Conservation (phyloP, 805 yeast species). For the Myxozyma geophila region DNA sequence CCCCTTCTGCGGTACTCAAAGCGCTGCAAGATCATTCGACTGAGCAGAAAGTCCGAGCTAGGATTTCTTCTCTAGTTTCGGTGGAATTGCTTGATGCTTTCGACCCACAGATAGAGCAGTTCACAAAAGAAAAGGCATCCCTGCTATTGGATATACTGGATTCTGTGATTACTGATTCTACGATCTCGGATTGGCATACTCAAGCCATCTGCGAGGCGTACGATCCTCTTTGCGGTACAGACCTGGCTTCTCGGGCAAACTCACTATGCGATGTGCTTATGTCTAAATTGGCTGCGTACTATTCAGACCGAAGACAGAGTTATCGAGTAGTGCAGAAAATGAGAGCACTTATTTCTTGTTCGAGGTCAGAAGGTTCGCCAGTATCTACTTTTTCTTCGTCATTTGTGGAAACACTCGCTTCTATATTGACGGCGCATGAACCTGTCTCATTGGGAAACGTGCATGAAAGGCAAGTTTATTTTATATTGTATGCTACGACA, state of each 20-base stretch:
- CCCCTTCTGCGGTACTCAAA: background rate
- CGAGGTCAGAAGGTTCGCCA: background rate
- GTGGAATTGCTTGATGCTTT: too few species aligned
- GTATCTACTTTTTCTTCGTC: background rate
- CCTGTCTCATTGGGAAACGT: constrained; percentile 2
- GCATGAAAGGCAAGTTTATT: constrained; percentile 13
- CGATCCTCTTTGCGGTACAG: constrained; percentile 1
- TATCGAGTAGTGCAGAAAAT: background rate
- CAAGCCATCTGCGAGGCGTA: background rate
- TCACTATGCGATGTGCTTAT: background rate
- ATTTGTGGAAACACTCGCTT: constrained; percentile 7
- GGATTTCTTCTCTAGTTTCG: too few species aligned
- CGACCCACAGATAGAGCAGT: too few species aligned
- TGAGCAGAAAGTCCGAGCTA: background rate
- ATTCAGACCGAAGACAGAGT: background rate
- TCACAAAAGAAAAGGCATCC: too few species aligned
- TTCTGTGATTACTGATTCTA: too few species aligned
- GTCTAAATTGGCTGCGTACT: background rate
- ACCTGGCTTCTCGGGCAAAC: background rate
- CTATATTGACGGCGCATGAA: background rate
- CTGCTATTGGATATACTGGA: too few species aligned
- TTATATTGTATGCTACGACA: background rate
- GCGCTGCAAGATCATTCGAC: background rate
- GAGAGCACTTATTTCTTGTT: background rate
- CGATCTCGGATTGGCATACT: too few species aligned